A percentile compares a stretch with the other conserved stretches of the same genome.
These are phyloP conservation scores for Flammula alnicola DNA, from an alignment of 1,284 basidiomycete genomes.

Conservation along the genomic window DNA sequence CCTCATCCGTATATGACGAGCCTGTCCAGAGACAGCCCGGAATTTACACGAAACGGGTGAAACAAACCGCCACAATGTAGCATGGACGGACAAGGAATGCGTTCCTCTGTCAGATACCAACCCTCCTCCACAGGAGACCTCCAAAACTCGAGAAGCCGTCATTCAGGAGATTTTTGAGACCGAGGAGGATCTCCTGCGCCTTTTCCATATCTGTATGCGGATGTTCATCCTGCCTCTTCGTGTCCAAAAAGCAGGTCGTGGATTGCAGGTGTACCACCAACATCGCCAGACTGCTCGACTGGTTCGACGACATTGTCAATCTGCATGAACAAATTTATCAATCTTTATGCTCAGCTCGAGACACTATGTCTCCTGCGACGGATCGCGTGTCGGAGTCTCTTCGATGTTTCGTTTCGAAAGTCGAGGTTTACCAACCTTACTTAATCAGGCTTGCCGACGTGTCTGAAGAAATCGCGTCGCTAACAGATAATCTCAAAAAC, in stretches of 20 bases:
- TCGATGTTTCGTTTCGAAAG: conserved; percentile 59
- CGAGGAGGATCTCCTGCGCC: conserved; percentile 71
- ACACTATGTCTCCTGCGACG: conserved; percentile 51
- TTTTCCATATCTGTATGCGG: conserved; percentile 64
- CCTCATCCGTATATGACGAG: conserved; percentile 31
- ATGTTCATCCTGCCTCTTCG: conserved; percentile 80
- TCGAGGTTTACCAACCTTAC: conserved; percentile 88
- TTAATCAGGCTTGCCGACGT: conserved; percentile 73
- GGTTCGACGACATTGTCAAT: conserved; percentile 83
- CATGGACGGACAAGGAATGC: background rate
- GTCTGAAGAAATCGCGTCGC: conserved; percentile 54
- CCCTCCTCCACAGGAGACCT: conserved; percentile 50
- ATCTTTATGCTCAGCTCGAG: conserved; percentile 50
- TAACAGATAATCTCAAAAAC: conserved; percentile 56
- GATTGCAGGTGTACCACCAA: conserved; percentile 78
- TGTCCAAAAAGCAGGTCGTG: conserved; percentile 68
- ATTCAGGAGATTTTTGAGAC: conserved; percentile 59
- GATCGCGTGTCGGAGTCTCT: conserved; percentile 64
- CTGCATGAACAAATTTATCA: conserved; percentile 70
- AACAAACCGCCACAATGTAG: background rate
- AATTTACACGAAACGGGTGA: conserved; percentile 5
- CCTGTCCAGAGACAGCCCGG: background rate
- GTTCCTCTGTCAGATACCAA: background rate
- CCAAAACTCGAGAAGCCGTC: conserved; percentile 26
- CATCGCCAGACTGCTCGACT: conserved; percentile 77